Evolutionary conservation across 2,329 filamentous ascomycete species (phyloP).

Genomic region (Achaetomium macrosporum): DNA sequence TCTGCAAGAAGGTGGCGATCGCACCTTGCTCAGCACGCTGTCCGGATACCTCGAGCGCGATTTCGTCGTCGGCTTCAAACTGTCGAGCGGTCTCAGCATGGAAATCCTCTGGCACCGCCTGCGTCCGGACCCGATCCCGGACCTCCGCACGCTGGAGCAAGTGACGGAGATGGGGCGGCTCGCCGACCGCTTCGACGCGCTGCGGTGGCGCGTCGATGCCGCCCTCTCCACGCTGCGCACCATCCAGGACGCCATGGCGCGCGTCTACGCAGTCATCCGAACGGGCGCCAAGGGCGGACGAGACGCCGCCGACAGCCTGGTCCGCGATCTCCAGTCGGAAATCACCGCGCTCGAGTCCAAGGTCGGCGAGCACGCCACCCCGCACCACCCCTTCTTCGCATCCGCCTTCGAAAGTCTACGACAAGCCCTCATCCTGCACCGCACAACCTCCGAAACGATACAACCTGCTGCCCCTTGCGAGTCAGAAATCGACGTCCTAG

Average conservation of each 20-base stretch:
- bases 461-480: slow-evolving; percentile 19
- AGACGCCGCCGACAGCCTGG: slow-evolving; percentile 38
- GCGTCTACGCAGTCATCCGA: slow-evolving; percentile 53
- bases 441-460: slow-evolving; percentile 21
- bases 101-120: slow-evolving; percentile 70
- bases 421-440: slow-evolving; percentile 44
- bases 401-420: slow-evolving; percentile 52
- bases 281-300: slow-evolving; percentile 36
- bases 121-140: slow-evolving; percentile 54
- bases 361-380: slow-evolving; percentile 37
- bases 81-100: slow-evolving; percentile 74
- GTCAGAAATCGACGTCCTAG: slow-evolving; percentile 44
- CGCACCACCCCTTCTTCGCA: slow-evolving; percentile 45
- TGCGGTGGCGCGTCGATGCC: slow-evolving; percentile 53
- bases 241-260: slow-evolving; percentile 49
- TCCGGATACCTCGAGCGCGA: slow-evolving; percentile 42
- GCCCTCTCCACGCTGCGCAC: slow-evolving; percentile 47
- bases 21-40: slow-evolving; percentile 37
- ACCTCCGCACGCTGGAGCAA: slow-evolving; percentile 39
- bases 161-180: slow-evolving; percentile 49
- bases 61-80: slow-evolving; percentile 65
- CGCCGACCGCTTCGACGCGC: slow-evolving; percentile 52
- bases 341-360: slow-evolving; percentile 46
- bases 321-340: slow-evolving; percentile 45
- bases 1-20: slow-evolving; percentile 25